Percentiles rank a stretch among this genome's conserved stretches.
These are phyloP conservation scores for Setomelanomma holmii DNA, from an alignment of 2,329 filamentous ascomycete genomes.

Conservation along the genomic window DNA sequence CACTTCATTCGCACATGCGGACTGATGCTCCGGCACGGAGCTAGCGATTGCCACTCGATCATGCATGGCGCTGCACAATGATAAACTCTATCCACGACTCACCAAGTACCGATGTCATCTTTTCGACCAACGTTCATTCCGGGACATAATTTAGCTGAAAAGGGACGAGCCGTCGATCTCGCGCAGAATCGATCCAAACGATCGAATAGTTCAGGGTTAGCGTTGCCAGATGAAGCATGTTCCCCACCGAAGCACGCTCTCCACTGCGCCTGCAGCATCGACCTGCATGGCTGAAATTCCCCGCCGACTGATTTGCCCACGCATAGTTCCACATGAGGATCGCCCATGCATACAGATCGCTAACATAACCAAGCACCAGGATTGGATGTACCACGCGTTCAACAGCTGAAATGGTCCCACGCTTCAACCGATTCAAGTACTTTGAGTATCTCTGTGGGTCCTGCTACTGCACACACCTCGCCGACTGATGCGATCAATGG, in stretches of 20 bases:
- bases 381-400: neutral
- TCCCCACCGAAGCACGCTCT: neutral
- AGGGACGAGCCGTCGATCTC: neutral
- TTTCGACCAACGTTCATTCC: neutral
- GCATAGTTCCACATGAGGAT: neutral
- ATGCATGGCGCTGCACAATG: slow-evolving; percentile 1
- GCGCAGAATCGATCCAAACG: neutral
- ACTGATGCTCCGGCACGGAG: neutral
- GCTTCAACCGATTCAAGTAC: neutral
- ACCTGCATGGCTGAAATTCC: neutral
- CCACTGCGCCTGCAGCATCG: neutral
- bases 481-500: neutral
- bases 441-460: neutral
- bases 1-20: too few species aligned
- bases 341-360: neutral
- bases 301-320: neutral
- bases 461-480: slow-evolving; percentile 5
- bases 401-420: neutral
- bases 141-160: neutral
- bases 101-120: neutral
- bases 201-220: neutral
- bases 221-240: neutral
- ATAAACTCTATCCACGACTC: neutral
- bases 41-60: neutral
- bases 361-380: neutral